Conservation (phyloP, 2,329 filamentous ascomycete genomes). For the Penicillium capsulatum region DNA sequence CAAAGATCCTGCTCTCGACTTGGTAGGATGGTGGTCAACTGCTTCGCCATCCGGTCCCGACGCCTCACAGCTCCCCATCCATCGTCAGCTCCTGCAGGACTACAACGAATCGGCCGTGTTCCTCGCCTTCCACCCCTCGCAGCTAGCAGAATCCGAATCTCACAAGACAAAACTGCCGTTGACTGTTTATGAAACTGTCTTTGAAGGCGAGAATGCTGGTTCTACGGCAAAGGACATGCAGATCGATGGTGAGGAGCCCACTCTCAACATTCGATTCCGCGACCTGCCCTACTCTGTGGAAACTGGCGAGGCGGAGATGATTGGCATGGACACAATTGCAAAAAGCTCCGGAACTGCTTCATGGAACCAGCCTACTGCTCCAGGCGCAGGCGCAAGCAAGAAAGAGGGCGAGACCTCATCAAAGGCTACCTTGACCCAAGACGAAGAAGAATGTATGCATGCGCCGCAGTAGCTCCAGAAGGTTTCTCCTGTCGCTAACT, state of each 20-base stretch:
- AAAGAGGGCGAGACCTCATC: conserved; percentile 16
- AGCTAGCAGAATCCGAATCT: conserved; percentile 48
- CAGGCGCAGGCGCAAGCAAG: conserved; percentile 1
- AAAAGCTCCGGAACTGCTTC: conserved; percentile 77
- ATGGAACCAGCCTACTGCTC: conserved; percentile 43
- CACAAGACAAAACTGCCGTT: conserved; percentile 79
- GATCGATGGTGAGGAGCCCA: conserved; percentile 62
- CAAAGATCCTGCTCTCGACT: conserved; percentile 73
- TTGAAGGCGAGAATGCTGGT: conserved; percentile 62
- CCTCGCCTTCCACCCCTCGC: conserved; percentile 75
- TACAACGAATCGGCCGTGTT: conserved; percentile 86
- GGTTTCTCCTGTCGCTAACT: conserved; percentile 13
- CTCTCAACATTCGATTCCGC: conserved; percentile 67
- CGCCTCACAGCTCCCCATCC: conserved; percentile 63
- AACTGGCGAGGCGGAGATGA: conserved; percentile 96
- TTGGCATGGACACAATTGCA: conserved; percentile 89
- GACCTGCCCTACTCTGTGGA: conserved; percentile 84
- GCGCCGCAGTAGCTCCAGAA: conserved; percentile 5
- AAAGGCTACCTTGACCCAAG: conserved; percentile 46
- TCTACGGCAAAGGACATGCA: conserved; percentile 62
- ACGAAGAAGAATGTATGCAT: conserved; percentile 60
- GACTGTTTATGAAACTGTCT: conserved; percentile 82
- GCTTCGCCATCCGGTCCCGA: conserved; percentile 68
- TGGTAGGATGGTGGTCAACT: conserved; percentile 91
- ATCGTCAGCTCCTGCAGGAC: conserved; percentile 67